Percentiles rank a stretch among this genome's conserved stretches.
Evolutionary conservation across 805 yeast species (phyloP).

Genomic region (Metschnikowia dekortorum): DNA sequence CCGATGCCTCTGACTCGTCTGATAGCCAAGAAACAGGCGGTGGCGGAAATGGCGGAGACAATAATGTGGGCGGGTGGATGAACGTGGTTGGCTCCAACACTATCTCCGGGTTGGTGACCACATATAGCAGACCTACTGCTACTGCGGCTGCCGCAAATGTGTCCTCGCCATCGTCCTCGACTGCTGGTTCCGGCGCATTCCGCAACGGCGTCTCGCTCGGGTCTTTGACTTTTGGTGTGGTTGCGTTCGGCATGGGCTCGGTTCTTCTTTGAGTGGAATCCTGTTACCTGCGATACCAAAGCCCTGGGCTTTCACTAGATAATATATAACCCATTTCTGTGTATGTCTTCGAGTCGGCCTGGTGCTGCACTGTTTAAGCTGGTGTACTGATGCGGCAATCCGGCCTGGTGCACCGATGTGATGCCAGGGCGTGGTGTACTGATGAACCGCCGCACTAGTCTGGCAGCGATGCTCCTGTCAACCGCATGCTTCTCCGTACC

Average conservation of each 20-base stretch:
- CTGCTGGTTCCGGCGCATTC: background rate
- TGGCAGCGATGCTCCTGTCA: no score
- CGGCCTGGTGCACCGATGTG: background rate
- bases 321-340: no score
- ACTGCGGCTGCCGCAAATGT: conserved; percentile 1
- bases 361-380: background rate
- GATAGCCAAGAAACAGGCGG: background rate
- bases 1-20: background rate
- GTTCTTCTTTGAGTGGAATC: background rate
- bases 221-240: background rate
- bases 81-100: conserved; percentile 18
- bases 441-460: background rate
- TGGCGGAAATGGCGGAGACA: conserved; percentile 14
- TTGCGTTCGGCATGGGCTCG: background rate
- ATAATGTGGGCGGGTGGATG: conserved; percentile 5
- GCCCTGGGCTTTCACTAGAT: no score
- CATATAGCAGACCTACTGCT: conserved; percentile 23
- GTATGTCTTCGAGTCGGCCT: no score
- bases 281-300: no score
- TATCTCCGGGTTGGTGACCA: conserved; percentile 27
- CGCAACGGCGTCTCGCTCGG: background rate
- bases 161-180: background rate
- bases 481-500: background rate
- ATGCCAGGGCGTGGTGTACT: background rate
- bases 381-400: background rate